Evolutionary conservation across 208 protist genomes (phyloP), one percentile per base, ranked within the genome.

Genomic region (Porcisia deanei): DNA sequence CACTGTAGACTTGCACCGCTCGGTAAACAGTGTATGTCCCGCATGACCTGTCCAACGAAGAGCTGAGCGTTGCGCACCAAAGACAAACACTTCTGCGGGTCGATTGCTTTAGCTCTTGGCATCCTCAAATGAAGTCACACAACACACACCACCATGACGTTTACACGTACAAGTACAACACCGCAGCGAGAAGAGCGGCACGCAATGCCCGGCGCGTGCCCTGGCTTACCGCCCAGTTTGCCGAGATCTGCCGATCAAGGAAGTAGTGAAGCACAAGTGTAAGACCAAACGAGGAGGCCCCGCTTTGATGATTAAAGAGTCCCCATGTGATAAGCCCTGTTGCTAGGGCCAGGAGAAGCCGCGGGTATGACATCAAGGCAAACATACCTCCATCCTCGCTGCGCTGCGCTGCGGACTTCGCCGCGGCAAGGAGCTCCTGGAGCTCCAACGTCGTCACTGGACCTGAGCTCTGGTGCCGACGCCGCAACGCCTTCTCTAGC

Each of bases 191-290:
- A 30, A 92, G 69, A 12, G 77, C 69, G 37, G 80, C 37, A 25
- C 85, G 85, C 76, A 92, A 18, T 1, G 53, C 72, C 41, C 71
- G 79, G 10, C 78, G 71, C 69, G 82, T 79, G 76, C 79, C 81
- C 45, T 57, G 54, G 39, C 74, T 76, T n/a, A 84, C 34, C 20
- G 81, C 84, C 14, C 63, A 74, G 68, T 92, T 89, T 4, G 65
- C 82, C 30, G 72, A 59, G 53, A 86, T 43, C 43, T 80, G 69
- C n/a, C 30, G 20, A 70, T 81, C 88, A 3, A 92, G 70, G 37
- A 87, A 78, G 43, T 76, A 60, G 75, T 92, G 88, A 25, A 88
- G 59, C 55, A 86, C 53, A n/a, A 92, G 65, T 6, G 86, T 87
- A 18, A 86, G 52, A 7, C 81, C 80, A 3, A 90, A 68, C 53